Percentiles rank a stretch among this genome's conserved stretches.
Evolutionary conservation across 2,329 filamentous ascomycete species (phyloP).

Genomic region (Passalora sequoiae): DNA sequence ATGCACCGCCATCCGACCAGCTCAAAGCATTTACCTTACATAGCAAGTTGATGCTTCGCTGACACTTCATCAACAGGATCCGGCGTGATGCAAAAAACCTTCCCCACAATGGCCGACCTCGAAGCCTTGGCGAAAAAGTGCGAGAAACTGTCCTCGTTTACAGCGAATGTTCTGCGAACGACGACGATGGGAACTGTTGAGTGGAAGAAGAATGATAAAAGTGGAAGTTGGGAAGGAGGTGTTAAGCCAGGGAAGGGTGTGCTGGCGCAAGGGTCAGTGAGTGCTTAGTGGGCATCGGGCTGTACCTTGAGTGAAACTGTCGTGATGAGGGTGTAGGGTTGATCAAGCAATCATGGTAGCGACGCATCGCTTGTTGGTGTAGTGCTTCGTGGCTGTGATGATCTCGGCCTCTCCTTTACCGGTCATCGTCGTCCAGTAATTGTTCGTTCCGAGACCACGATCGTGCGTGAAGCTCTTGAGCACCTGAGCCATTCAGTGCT

Average conservation of each 20-base stretch:
- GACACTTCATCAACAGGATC: constrained; percentile 12
- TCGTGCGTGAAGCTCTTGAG: no score
- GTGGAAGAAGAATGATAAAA: constrained; percentile 33
- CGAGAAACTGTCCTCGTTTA: constrained; percentile 35
- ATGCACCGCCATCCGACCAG: not conserved
- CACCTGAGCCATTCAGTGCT: no score
- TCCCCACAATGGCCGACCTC: constrained; percentile 35
- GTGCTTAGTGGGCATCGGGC: not conserved
- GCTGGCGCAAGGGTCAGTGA: not conserved
- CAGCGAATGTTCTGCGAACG: constrained; percentile 36
- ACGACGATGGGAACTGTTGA: constrained; percentile 32
- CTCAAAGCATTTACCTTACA: not conserved
- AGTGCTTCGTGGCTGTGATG: no score
- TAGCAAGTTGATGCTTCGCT: constrained; percentile 8
- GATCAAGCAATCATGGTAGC: no score
- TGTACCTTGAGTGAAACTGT: no score
- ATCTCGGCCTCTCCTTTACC: no score
- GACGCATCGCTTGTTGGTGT: no score
- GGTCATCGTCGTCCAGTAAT: no score
- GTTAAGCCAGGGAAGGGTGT: constrained; percentile 19
- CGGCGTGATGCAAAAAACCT: constrained; percentile 29
- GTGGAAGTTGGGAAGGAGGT: constrained; percentile 32
- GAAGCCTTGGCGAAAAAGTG: constrained; percentile 32
- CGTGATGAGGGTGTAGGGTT: not conserved
- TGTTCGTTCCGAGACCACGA: no score